A percentile compares a stretch with the other conserved stretches of the same genome.
Evolutionary conservation across 2,329 filamentous ascomycete species (phyloP).

Genomic region (Pseudopithomyces chartarum): DNA sequence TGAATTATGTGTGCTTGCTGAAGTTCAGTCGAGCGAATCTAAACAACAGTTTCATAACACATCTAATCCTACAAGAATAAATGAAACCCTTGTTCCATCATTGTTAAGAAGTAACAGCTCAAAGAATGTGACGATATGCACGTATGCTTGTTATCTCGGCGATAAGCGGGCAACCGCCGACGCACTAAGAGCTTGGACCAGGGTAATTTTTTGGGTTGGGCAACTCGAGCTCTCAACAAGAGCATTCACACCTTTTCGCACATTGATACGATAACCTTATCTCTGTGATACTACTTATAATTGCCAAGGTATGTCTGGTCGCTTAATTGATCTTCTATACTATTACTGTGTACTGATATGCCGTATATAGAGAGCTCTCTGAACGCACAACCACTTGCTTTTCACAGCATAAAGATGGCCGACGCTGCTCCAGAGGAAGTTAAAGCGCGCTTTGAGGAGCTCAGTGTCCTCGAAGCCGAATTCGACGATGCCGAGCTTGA

Average conservation of each 20-base stretch:
- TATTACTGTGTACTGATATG: conserved; percentile 16
- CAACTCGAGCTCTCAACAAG: background rate
- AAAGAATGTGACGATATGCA: background rate
- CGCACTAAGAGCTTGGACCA: conserved; percentile 5
- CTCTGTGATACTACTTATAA: background rate
- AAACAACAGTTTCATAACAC: no score
- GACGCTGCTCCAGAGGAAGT: conserved; percentile 14
- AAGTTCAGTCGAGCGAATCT: no score
- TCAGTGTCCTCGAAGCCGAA: conserved; percentile 79
- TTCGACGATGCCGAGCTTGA: conserved; percentile 84
- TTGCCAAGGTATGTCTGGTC: background rate
- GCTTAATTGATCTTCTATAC: background rate
- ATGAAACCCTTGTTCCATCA: no score
- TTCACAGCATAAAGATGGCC: conserved; percentile 27
- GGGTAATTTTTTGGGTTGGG: conserved; percentile 1
- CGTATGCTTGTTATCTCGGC: background rate
- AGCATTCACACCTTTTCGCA: background rate
- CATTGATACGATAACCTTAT: background rate
- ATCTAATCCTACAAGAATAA: no score
- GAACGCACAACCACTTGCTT: background rate
- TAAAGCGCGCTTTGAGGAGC: conserved; percentile 67
- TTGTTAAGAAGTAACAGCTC: no score
- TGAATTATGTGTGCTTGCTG: no score
- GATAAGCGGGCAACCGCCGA: background rate
- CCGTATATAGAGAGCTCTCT: conserved; percentile 21